Evolutionary conservation across 1,139 yeast species (phyloP).

Genomic region (Pneumocystis oryctolagi): DNA sequence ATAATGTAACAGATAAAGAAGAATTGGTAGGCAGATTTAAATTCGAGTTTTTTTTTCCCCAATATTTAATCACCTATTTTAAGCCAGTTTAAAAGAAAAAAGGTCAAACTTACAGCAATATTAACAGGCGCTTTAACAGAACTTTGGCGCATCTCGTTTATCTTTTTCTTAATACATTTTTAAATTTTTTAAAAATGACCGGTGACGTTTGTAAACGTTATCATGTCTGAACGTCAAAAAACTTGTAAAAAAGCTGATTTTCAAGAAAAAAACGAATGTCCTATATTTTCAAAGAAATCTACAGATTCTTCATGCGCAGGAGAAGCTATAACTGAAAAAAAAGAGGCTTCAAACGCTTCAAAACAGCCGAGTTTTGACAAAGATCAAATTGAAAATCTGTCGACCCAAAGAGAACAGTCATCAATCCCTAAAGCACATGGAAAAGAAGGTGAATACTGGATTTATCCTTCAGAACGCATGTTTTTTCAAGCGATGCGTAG

Average conservation of each 20-base stretch:
- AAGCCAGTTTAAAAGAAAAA: constrained; percentile 1
- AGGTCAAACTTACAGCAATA: constrained; percentile 51
- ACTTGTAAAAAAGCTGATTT: not conserved
- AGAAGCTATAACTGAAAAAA: not conserved
- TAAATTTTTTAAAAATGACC: not conserved
- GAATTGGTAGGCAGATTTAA: constrained; percentile 90
- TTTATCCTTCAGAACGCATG: constrained; percentile 90
- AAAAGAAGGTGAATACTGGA: constrained; percentile 47
- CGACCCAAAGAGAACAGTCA: not conserved
- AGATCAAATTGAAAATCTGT: not conserved
- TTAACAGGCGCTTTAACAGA: constrained; percentile 94
- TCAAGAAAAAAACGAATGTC: not conserved
- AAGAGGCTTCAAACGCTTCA: not conserved
- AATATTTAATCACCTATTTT: constrained; percentile 68
- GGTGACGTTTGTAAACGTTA: not conserved
- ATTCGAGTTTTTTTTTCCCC: constrained; percentile 90
- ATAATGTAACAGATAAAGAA: constrained; percentile 82
- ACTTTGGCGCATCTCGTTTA: constrained; percentile 33
- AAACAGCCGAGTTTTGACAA: not conserved
- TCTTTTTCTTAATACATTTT: not conserved
- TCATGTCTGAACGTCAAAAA: not conserved
- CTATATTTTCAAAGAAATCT: not conserved
- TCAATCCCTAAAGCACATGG: not conserved
- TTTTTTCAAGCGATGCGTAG: constrained; percentile 88
- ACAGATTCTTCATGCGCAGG: not conserved